Percentiles rank a stretch among this genome's conserved stretches.
Conservation (phyloP, 441 rosid species). For the Corymbia citriodora region DNA sequence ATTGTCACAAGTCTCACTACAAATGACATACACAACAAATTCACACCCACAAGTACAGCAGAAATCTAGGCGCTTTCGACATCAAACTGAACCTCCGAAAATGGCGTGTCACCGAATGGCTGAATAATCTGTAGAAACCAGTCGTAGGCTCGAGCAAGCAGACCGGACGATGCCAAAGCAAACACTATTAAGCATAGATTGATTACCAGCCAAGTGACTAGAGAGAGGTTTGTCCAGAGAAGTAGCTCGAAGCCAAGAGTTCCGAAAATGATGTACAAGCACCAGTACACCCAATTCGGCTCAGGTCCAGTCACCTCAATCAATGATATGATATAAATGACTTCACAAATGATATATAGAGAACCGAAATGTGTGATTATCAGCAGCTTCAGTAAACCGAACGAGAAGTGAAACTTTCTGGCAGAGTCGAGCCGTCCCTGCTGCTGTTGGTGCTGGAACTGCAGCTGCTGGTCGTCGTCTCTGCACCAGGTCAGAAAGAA, state of each 20-base stretch:
- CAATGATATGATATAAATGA: not conserved
- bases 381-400: not conserved
- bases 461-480: fast-evolving
- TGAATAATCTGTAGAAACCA: not conserved
- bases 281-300: not conserved
- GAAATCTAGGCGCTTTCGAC: too few species aligned
- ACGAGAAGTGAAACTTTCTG: not conserved
- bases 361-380: not conserved
- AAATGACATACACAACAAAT: too few species aligned
- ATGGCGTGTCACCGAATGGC: not conserved
- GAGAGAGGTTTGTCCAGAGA: not conserved
- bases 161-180: not conserved
- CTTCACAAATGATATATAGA: not conserved
- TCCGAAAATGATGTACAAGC: not conserved
- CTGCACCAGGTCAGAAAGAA: not conserved
- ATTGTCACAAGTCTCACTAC: too few species aligned
- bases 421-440: not conserved
- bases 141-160: not conserved
- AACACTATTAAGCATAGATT: not conserved
- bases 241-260: not conserved
- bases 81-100: not conserved
- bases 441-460: not conserved
- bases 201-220: not conserved
- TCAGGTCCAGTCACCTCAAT: not conserved
- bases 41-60: too few species aligned